These are phyloP conservation scores for Nyctanthes arbortristis DNA, from an alignment of 257 asterid genomes.

Conservation along the genomic window DNA sequence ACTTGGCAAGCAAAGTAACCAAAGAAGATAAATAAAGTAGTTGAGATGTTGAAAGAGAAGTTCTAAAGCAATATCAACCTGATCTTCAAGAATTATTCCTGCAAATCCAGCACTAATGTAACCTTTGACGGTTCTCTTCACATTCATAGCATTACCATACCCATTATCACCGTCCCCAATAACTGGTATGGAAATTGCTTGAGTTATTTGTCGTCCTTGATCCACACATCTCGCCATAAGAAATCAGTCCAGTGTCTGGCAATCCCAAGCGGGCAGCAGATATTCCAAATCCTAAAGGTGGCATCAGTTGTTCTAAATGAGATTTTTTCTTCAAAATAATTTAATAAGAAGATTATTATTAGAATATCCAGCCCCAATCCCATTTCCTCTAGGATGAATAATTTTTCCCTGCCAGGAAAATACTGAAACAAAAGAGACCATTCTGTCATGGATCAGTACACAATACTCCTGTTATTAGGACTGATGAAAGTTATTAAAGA, in stretches of 20 bases:
- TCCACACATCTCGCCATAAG: conserved; percentile 94
- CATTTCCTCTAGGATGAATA: not conserved
- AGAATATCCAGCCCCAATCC: not conserved
- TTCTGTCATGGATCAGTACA: not conserved
- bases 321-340: no score
- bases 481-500: no score
- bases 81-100: conserved; percentile 93
- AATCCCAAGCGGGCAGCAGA: conserved; percentile 86
- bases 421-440: not conserved
- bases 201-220: conserved; percentile 77
- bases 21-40: not conserved
- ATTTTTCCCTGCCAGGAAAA: not conserved
- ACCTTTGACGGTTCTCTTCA: conserved; percentile 87
- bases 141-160: conserved; percentile 94
- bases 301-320: conserved; percentile 25
- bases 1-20: not conserved
- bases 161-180: conserved; percentile 98
- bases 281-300: conserved; percentile 80
- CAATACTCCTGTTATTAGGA: no score
- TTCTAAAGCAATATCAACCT: conserved; percentile 45
- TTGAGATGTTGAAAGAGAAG: not conserved
- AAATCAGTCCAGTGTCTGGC: conserved; percentile 89
- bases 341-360: not conserved
- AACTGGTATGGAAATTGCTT: conserved; percentile 79
- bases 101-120: conserved; percentile 88